Evolutionary conservation across 306 rosid genomes (phyloP).

Genomic region (Boehmeria nivea): DNA sequence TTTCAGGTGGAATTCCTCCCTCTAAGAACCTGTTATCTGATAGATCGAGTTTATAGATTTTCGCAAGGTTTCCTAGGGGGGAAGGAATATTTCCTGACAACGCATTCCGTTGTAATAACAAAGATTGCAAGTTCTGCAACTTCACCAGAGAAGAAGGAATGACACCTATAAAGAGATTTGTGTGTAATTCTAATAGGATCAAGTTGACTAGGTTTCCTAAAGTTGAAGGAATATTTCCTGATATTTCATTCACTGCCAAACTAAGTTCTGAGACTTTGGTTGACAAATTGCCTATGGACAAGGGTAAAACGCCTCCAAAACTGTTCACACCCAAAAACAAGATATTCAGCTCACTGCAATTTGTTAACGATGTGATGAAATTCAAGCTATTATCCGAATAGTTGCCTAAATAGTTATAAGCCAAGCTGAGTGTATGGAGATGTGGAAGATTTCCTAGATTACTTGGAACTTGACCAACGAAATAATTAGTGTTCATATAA

Average conservation of each 20-base stretch:
- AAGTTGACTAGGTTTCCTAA: slow-evolving; percentile 25
- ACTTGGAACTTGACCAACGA: slow-evolving; percentile 21
- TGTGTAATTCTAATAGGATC: background rate
- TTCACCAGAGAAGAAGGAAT: slow-evolving; percentile 22
- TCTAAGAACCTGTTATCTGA: slow-evolving; percentile 18
- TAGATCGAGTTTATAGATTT: slow-evolving; percentile 1
- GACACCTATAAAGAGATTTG: slow-evolving; percentile 4
- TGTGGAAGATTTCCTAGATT: slow-evolving; percentile 14
- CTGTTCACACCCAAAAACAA: slow-evolving; percentile 7
- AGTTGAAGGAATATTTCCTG: slow-evolving; percentile 22
- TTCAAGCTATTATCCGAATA: slow-evolving; percentile 18
- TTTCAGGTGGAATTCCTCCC: slow-evolving; percentile 32
- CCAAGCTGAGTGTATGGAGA: slow-evolving; percentile 13
- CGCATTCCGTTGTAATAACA: background rate
- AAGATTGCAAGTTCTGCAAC: slow-evolving; percentile 2
- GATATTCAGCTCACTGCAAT: slow-evolving; percentile 15
- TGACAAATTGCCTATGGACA: slow-evolving; percentile 29
- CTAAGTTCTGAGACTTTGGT: background rate
- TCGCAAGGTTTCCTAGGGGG: slow-evolving; percentile 31
- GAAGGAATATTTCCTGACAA: slow-evolving; percentile 23
- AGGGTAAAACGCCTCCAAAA: slow-evolving; percentile 36
- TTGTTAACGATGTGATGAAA: slow-evolving; percentile 6
- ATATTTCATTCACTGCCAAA: slow-evolving; percentile 10
- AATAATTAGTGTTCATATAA: background rate
- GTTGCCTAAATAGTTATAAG: background rate